phyloP scores from a whole-genome alignment of 2,329 filamentous ascomycete species.

The Diaporthe vaccinii region DNA sequence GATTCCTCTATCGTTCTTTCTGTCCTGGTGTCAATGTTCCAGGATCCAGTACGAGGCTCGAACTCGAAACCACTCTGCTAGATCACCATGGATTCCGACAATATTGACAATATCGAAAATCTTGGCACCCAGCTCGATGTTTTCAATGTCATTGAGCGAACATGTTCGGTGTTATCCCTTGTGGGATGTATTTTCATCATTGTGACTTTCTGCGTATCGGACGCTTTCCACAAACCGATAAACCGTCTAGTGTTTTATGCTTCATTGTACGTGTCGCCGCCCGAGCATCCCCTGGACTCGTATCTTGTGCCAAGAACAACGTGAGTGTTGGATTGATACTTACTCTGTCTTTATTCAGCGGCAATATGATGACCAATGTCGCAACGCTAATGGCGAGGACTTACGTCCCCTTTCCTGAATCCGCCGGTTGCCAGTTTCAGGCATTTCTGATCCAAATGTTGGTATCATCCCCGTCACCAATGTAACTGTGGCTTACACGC shows the following conservation, averaged over 20 bases:
- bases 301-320: background rate
- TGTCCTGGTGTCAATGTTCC: background rate
- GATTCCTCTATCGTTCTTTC: background rate
- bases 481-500: background rate
- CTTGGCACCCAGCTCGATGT: constrained; percentile 59
- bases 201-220: constrained; percentile 75
- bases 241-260: constrained; percentile 89
- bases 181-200: constrained; percentile 80
- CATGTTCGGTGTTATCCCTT: constrained; percentile 79
- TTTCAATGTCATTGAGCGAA: constrained; percentile 75
- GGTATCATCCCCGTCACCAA: constrained; percentile 47
- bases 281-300: background rate
- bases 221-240: constrained; percentile 85
- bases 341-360: constrained; percentile 49
- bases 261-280: constrained; percentile 62
- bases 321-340: background rate
- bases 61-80: background rate
- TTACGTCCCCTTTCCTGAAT: constrained; percentile 63
- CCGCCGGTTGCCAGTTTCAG: constrained; percentile 78
- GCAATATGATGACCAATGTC: constrained; percentile 83
- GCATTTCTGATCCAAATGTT: constrained; percentile 87
- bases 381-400: constrained; percentile 80
- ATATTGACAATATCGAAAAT: constrained; percentile 12
- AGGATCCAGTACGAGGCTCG: background rate
- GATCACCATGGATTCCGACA: constrained; percentile 31